phyloP scores from a whole-genome alignment of 1,284 basidiomycete genomes.

The Ustilago loliicola region DNA sequence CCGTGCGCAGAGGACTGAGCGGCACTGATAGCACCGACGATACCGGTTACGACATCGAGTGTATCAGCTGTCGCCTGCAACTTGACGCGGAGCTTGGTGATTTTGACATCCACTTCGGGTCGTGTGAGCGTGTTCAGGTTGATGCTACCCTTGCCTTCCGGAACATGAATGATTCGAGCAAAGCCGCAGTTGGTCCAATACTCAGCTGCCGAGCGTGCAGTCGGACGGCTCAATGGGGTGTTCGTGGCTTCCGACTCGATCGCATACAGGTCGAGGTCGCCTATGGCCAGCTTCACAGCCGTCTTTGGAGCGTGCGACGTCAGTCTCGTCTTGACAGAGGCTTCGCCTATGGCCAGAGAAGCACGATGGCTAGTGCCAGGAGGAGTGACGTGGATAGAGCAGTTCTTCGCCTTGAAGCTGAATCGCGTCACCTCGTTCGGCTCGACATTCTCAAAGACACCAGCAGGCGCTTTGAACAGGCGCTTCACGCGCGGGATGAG shows the following conservation, averaged over 20 bases:
- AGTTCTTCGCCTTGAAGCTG: conserved; percentile 55
- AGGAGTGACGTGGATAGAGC: conserved; percentile 40
- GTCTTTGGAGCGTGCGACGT: conserved; percentile 57
- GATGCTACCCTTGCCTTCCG: conserved; percentile 54
- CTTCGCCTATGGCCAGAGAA: conserved; percentile 51
- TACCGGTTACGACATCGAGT: conserved; percentile 27
- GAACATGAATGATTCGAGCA: conserved; percentile 69
- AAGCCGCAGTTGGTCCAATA: conserved; percentile 44
- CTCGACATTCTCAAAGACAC: conserved; percentile 91
- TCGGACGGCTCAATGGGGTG: neutral
- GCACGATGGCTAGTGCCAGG: conserved; percentile 27
- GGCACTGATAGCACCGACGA: conserved; percentile 18
- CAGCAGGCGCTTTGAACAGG: conserved; percentile 88
- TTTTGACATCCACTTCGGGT: conserved; percentile 62
- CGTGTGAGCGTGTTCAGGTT: conserved; percentile 53
- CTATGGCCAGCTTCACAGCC: conserved; percentile 41
- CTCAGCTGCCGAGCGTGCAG: conserved; percentile 24
- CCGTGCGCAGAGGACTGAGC: neutral
- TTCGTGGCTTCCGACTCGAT: conserved; percentile 16
- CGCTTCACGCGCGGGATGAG: conserved; percentile 78
- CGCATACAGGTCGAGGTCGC: conserved; percentile 37
- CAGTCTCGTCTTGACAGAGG: conserved; percentile 52
- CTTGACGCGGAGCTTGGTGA: conserved; percentile 42
- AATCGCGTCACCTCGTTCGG: conserved; percentile 88
- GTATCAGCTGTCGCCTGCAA: conserved; percentile 58